These are phyloP conservation scores for Botrytis fabae DNA, from an alignment of 2,329 filamentous ascomycete genomes.

Conservation along the genomic window DNA sequence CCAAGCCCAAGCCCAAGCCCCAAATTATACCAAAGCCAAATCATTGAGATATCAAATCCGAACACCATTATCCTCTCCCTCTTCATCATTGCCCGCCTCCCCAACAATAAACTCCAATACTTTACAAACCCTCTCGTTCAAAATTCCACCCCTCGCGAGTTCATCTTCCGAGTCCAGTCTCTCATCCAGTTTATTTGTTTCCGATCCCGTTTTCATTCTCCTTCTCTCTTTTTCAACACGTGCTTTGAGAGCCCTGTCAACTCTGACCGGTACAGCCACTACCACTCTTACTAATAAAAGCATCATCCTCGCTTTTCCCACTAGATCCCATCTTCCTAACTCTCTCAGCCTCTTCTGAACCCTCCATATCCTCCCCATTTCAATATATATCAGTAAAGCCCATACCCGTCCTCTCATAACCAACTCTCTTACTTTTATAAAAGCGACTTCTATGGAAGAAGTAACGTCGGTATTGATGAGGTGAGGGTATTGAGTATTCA, in stretches of 20 bases:
- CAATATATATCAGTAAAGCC: constrained; percentile 44
- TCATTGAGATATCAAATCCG: constrained; percentile 15
- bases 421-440: constrained; percentile 43
- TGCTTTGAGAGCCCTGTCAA: constrained; percentile 44
- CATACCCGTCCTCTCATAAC: constrained; percentile 44
- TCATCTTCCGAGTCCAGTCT: constrained; percentile 31
- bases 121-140: constrained; percentile 44
- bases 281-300: constrained; percentile 44
- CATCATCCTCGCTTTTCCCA: constrained; percentile 43
- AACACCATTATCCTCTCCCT: constrained; percentile 35
- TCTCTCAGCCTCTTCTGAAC: constrained; percentile 44
- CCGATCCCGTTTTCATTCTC: constrained; percentile 42
- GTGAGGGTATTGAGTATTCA: constrained; percentile 43
- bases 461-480: constrained; percentile 43
- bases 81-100: constrained; percentile 45
- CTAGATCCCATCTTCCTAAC: constrained; percentile 44
- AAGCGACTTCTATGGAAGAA: constrained; percentile 42
- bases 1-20: not conserved
- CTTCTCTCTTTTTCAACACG: constrained; percentile 44
- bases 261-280: constrained; percentile 44
- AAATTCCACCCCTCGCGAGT: constrained; percentile 39
- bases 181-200: constrained; percentile 38
- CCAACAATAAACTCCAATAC: constrained; percentile 46
- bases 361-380: constrained; percentile 43
- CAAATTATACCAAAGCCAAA: not conserved